phyloP scores from a whole-genome alignment of 202 grass and related monocot species.

The Hordeum pubiflorum region DNA sequence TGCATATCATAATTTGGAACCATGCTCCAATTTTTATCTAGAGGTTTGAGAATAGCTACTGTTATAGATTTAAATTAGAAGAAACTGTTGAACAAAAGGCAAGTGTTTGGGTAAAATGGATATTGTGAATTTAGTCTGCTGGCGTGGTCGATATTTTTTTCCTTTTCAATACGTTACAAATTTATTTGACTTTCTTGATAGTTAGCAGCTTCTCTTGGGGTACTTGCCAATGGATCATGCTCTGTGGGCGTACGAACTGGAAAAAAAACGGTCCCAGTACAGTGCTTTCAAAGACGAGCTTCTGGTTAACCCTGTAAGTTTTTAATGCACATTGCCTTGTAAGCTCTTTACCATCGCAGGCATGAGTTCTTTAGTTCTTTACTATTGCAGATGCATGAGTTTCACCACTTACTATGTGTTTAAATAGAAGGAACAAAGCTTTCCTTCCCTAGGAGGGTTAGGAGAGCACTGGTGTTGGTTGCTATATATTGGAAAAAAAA shows the following conservation, averaged over 20 bases:
- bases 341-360: constrained; percentile 1
- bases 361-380: too few relatives aligned
- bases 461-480: background rate
- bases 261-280: constrained; percentile 79
- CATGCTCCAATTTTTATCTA: constrained; percentile 2
- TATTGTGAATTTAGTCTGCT: background rate
- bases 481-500: background rate
- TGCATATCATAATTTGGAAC: background rate
- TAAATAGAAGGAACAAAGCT: background rate
- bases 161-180: constrained; percentile 39
- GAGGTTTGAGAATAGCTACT: background rate
- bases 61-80: constrained; percentile 11
- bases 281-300: constrained; percentile 80
- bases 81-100: background rate
- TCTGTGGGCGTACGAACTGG: constrained; percentile 86
- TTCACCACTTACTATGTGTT: background rate
- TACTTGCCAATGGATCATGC: constrained; percentile 74
- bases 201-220: constrained; percentile 95
- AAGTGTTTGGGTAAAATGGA: background rate
- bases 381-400: too few relatives aligned
- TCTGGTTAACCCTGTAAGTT: constrained; percentile 90
- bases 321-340: constrained; percentile 11
- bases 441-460: background rate
- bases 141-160: background rate
- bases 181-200: constrained; percentile 81